These are phyloP conservation scores for Dalbergia oliveri DNA, from an alignment of 306 rosid genomes.

Conservation along the genomic window DNA sequence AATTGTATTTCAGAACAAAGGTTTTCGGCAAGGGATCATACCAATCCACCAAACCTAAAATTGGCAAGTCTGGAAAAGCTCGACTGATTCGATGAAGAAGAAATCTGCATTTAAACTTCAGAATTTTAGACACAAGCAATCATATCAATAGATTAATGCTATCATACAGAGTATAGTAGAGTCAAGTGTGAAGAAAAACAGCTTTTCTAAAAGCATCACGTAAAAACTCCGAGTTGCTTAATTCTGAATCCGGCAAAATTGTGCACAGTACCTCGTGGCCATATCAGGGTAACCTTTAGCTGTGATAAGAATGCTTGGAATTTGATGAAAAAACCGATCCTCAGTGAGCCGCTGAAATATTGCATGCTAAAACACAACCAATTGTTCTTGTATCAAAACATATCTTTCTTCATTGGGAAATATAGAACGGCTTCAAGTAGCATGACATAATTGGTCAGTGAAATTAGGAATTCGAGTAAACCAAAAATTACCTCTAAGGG, in stretches of 20 bases:
- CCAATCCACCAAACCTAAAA: slow-evolving; percentile 92
- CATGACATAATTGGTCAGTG: slow-evolving; percentile 10
- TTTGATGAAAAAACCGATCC: slow-evolving; percentile 77
- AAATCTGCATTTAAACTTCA: slow-evolving; percentile 55
- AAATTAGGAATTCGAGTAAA: slow-evolving; percentile 35
- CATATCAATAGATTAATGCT: neutral
- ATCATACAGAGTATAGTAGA: neutral
- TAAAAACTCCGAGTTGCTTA: neutral
- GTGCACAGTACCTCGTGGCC: slow-evolving; percentile 72
- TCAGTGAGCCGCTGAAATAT: slow-evolving; percentile 84
- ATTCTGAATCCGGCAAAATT: slow-evolving; percentile 39
- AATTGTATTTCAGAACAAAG: slow-evolving; percentile 15
- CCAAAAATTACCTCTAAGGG: neutral
- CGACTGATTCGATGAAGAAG: slow-evolving; percentile 83
- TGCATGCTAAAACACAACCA: slow-evolving; percentile 71
- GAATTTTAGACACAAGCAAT: slow-evolving; percentile 21
- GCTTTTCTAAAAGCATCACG: slow-evolving; percentile 4
- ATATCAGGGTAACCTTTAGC: slow-evolving; percentile 97
- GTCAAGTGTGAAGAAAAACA: slow-evolving; percentile 10
- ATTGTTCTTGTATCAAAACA: slow-evolving; percentile 25
- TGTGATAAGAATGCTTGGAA: slow-evolving; percentile 91
- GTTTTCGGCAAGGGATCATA: slow-evolving; percentile 38
- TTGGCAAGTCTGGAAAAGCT: slow-evolving; percentile 80
- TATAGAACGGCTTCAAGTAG: slow-evolving; percentile 30
- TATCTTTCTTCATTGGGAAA: slow-evolving; percentile 1